Evolutionary conservation across 2,329 filamentous ascomycete genomes (phyloP).

Genomic region (Monosporascus sp.): DNA sequence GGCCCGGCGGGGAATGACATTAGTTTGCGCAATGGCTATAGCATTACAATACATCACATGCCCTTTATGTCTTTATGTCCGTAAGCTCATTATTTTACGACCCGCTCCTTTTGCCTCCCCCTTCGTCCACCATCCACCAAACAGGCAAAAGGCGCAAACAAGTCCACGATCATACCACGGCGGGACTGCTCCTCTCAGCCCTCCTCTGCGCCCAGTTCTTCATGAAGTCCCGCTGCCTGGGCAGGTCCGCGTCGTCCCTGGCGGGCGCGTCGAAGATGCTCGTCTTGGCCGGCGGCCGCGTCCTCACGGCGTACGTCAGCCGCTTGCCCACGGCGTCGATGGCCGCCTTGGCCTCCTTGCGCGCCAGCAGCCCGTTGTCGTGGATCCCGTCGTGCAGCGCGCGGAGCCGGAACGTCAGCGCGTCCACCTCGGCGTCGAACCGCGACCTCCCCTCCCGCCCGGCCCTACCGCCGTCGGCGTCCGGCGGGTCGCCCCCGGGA

Average conservation of each 20-base stretch:
- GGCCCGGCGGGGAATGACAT: no score
- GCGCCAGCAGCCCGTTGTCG: constrained; percentile 66
- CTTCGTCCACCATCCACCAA: no score
- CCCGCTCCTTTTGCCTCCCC: no score
- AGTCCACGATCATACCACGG: not conserved
- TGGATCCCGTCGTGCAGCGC: constrained; percentile 58
- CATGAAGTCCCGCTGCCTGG: constrained; percentile 46
- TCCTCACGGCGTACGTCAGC: constrained; percentile 65
- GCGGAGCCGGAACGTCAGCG: constrained; percentile 55
- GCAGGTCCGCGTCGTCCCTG: constrained; percentile 33
- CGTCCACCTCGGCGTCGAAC: constrained; percentile 71
- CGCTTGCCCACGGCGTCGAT: constrained; percentile 72
- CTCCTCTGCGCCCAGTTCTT: constrained; percentile 30
- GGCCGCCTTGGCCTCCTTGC: constrained; percentile 71
- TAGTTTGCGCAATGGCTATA: no score
- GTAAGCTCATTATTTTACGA: no score
- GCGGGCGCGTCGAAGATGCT: constrained; percentile 42
- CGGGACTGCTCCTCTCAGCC: not conserved
- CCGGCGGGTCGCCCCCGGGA: constrained; percentile 22
- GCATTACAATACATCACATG: no score
- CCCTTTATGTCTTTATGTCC: no score
- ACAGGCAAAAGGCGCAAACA: no score
- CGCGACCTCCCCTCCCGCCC: constrained; percentile 28
- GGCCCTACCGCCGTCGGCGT: constrained; percentile 24
- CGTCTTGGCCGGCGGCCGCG: constrained; percentile 50